Evolutionary conservation across 768 basidiomycete species (phyloP), one percentile per base, ranked within the genome.

Genomic region (Neoboletus magnificus): DNA sequence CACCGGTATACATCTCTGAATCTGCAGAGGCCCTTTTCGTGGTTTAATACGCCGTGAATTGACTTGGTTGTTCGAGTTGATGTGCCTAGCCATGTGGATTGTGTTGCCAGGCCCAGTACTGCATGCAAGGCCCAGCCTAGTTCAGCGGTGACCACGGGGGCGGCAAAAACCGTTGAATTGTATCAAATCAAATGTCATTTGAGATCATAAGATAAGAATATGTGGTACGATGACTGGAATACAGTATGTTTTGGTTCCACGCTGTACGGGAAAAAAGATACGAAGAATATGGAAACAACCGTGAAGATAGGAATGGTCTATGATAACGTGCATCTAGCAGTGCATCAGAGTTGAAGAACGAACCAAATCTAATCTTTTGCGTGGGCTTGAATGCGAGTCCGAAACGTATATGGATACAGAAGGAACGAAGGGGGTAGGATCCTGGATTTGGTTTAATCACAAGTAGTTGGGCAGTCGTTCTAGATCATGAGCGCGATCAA

Each of bases 401-500:
- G 40, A 35, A 55, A 41, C 20, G 27, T 51, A 37, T 54, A 67
- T 55, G 48, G 55, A 67, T 60, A 66, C 64, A 68, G 55, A 41
- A 44, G 6, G 56, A 67, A 67, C 65, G 52, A 67, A 67, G 13
- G 20, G n/a, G 40, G 32, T 36, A 32, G 22, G 11, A 45, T 20
- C 27, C 22, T 23, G 15, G 36, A 18, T 27, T 54, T 49, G 48
- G 33, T 63, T 77, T 68, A 84, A 65, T 82, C 81, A 60, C 82
- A 83, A 52, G 65, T 55, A 25, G 70, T 61, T 13, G 81, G 81
- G 43, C 69, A 76, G 62, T 84, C 83, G 59, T 77, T 81, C 81
- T 84, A 60, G 30, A 39, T 36, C 18, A 59, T 18, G n/a, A 49
- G 18, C 44, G 30, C 12, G 35, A 20, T 61, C 35, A 66, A 23